Base-by-base conservation (phyloP, 495 filamentous ascomycete species). In the Talaromyces adpressus region DNA sequence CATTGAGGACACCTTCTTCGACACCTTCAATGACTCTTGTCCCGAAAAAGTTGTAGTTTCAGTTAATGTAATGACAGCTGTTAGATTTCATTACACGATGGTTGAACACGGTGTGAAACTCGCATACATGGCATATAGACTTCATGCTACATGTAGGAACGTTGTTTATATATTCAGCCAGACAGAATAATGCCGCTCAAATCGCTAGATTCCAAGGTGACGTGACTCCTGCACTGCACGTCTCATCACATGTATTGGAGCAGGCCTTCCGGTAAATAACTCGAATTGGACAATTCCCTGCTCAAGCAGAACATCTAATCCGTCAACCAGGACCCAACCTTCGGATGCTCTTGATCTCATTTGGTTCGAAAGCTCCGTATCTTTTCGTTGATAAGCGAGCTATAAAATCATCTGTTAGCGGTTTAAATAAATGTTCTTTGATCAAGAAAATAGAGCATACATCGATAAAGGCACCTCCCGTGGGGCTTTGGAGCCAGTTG, bases 281-380 rank as follows among this genome's bases (percentile, higher is more conserved):
- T 87, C 80, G 70, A 89, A 91, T 32, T 89, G 87, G 56, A 87
- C 87, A 72, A 85, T 89, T 12, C 82, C 88, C 76, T 89, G 88
- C 68, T 89, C 85, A 2, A 84, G 81, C 16, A 92, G 76, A 6
- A 92, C 82, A 66, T 90, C 89, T 18, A 90, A 69, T 4, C 88
- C 88, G 65, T 89, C 85, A 53, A 89, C 82, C 16, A 84, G 84
- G 1, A 84, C 76, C 87, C 87, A 92, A 0, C 79, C 81, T 51
- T 63, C 61, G 2, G 63, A 41, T 14, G 14, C 36, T 41, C n/a
- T 41, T 41, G 12, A 41, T 41, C 14, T 41, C 14, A 41, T 41
- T 16, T 41, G 12, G 4, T 16, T 41, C 12, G 3, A 41, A 16
- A 41, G 36, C 4, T 36, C 32, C 3, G 32, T 41, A 4, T 41